Conservation (phyloP, 2,329 filamentous ascomycete genomes). For the Trichoderma harzianum region DNA sequence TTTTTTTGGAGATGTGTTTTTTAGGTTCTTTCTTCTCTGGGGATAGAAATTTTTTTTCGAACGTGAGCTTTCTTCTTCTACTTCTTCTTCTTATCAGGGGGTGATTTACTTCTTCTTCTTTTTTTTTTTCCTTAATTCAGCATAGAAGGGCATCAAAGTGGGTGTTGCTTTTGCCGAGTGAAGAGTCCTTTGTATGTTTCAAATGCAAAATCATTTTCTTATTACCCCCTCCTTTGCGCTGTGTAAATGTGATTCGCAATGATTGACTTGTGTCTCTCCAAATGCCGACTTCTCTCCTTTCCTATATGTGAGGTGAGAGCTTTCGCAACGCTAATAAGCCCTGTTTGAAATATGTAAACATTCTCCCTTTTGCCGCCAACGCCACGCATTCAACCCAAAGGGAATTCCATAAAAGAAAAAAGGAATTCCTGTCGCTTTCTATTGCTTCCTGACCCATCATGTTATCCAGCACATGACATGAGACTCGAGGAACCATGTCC, state of each 20-base stretch:
- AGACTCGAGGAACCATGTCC: not conserved
- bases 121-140: not conserved
- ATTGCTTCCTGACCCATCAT: not conserved
- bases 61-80: not conserved
- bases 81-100: not conserved
- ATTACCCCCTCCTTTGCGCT: not conserved
- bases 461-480: slow-evolving; percentile 5
- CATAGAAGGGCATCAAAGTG: slow-evolving; percentile 11
- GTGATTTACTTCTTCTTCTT: not conserved
- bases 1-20: not conserved
- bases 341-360: not conserved
- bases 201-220: not conserved
- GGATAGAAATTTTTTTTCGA: not conserved
- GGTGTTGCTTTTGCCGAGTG: slow-evolving; percentile 1
- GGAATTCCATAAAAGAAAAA: not conserved
- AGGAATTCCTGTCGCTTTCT: not conserved
- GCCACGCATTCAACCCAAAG: not conserved
- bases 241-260: not conserved
- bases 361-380: not conserved
- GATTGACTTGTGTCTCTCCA: not conserved
- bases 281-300: not conserved
- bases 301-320: not conserved
- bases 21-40: not conserved
- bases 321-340: not conserved
- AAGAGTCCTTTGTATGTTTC: not conserved